Percentiles rank a stretch among this genome's conserved stretches.
phyloP scores from a whole-genome alignment of 495 filamentous ascomycete species.

The Aspergillus coremiiformis region DNA sequence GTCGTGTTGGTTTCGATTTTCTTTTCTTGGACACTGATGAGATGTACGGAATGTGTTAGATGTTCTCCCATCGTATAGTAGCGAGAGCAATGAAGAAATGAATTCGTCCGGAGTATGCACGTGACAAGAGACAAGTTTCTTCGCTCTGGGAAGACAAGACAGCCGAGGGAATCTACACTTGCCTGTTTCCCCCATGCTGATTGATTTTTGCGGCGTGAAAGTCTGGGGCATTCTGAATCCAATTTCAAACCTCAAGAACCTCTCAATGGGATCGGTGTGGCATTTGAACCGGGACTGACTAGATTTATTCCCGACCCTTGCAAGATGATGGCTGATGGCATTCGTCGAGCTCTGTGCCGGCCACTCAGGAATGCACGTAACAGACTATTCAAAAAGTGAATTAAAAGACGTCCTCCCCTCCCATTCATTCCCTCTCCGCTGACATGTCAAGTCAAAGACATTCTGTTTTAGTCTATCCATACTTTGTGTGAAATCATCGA shows the following conservation, averaged over 20 bases:
- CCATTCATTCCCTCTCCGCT: too few species aligned
- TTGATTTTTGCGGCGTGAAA: constrained; percentile 1
- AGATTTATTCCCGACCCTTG: neutral
- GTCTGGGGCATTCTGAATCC: too few species aligned
- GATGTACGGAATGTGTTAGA: constrained; percentile 15
- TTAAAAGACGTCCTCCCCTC: neutral
- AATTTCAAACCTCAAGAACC: too few species aligned
- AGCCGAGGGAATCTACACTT: too few species aligned
- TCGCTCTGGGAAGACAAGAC: too few species aligned
- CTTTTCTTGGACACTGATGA: constrained; percentile 8
- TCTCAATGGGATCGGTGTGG: too few species aligned
- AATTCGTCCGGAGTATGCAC: neutral
- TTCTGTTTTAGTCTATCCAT: too few species aligned
- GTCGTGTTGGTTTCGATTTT: constrained; percentile 1
- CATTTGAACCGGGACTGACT: neutral
- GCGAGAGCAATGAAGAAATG: constrained; percentile 6
- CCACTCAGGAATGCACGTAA: neutral
- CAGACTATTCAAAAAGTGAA: too few species aligned
- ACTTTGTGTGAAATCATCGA: too few species aligned
- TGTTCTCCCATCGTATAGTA: constrained; percentile 9
- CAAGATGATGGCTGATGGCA: constrained; percentile 1
- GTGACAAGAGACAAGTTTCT: too few species aligned
- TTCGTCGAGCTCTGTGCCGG: neutral
- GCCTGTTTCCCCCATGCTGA: constrained; percentile 6
- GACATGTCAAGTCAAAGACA: too few species aligned